Evolutionary conservation across 768 basidiomycete genomes (phyloP), one percentile per base, ranked within the genome.

Genomic region (Suillus ampliporus): DNA sequence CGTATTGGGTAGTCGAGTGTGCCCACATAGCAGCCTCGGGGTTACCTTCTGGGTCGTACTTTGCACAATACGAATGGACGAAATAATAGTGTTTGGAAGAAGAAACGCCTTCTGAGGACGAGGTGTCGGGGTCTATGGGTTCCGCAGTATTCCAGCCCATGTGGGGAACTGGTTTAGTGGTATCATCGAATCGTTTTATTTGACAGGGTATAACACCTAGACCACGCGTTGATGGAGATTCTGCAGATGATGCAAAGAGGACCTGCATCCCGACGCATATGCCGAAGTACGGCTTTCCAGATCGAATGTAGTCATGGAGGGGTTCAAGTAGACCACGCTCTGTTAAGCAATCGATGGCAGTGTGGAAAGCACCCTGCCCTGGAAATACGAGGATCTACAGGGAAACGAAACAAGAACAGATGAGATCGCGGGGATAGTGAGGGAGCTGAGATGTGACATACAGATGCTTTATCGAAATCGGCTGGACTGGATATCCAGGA

Each of bases 251-350:
- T 62, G 85, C 80, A 78, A 95, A 99, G 64, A 99, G 91, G 61
- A 97, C 87, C 77, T 99, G 97, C 89, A 99, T 90, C 69, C 97
- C 97, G 71, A 99, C 93, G 79, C 97, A 99, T 80, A 99, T 99
- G 43, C 94, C 94, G 77, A 97, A 94, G 78, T 97, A 99, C 2
- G 97, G 97, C 69, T 84, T 86, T 28, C 97, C 97, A 13, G 93
- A 93, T 17, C 78, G 77, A 69, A 99, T 88, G 76, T 98, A 99
- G 57, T 83, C 77, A 64, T 84, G 85, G 61, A 99, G 82, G 28
- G 94, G 95, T 65, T 91, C 86, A 40, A 91, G 83, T 62, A 96
- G 85, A 23, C 91, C 93, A 64, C 87, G 88, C 19, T 83, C 75
- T 17, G 79, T 77, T 57, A 99, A 87, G 61, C 91, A 89, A 54